Evolutionary conservation across 768 basidiomycete genomes (phyloP), one percentile per base, ranked within the genome.

Genomic region (Baorangia bicolor): DNA sequence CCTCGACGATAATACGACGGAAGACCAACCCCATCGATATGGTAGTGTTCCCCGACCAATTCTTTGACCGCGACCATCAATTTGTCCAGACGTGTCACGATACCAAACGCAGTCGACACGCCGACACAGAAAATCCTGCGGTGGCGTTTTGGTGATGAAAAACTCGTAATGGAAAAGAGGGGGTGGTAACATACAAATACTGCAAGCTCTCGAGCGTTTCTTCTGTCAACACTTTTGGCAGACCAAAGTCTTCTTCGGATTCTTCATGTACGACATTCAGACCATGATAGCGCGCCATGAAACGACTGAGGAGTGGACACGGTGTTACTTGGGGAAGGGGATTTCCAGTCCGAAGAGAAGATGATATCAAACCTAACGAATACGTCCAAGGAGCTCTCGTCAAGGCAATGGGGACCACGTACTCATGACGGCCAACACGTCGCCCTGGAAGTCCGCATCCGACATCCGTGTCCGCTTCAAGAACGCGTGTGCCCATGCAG

Each of bases 271-370:
- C 81, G 20, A 92, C 78, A 52, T 88, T 81, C 51, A 88, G 64
- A 4, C 87, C 86, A 51, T 87, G 80, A 47, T 76, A 76, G 50
- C 73, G 67, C 30, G 73, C 66, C 68, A 78, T 69, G 53, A 79
- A 82, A 1, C 80, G 75, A 49, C 78, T 70, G 5, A 81, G 65
- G 10, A 81, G 73, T 3, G 84, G 92, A 62, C 86, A 88, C 0
- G 93, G 92, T 3, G 92, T 94, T 51, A 94, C 89, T 64, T 94
- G 92, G 0, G 92, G 92, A 3, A 95, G 75, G 0, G 93, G 84
- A 8, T 74, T 75, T 4, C 90, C 92, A 0, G 87, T 86, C 16
- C 87, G 81, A 18, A 95, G 74, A 9, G 90, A 80, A 0, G 85
- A 86, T 0, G 91, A 87, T 51, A 91, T 84, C 81, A 95, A 82